Percentiles rank a stretch among this genome's conserved stretches.
These are phyloP conservation scores for Massariosphaeria phaeospora DNA, from an alignment of 495 filamentous ascomycete genomes.

Conservation along the genomic window DNA sequence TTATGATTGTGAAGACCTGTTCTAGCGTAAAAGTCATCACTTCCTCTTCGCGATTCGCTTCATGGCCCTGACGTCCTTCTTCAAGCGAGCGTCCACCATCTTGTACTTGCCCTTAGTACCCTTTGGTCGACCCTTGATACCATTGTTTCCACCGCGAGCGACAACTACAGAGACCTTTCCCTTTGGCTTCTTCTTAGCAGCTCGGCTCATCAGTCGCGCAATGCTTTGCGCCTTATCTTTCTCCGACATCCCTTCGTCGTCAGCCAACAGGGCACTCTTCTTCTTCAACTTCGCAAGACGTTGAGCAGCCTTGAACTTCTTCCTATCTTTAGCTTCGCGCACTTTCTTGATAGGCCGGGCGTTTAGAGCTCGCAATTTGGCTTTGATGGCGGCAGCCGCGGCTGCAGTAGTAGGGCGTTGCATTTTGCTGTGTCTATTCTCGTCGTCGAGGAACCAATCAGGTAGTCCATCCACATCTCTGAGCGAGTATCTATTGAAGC, in stretches of 20 bases:
- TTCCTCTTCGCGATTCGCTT: constrained; percentile 66
- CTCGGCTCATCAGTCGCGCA: constrained; percentile 70
- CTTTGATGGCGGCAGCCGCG: constrained; percentile 87
- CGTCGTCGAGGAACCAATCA: constrained; percentile 97
- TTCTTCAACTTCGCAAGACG: constrained; percentile 87
- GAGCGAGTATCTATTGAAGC: constrained; percentile 87
- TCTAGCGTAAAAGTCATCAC: background rate
- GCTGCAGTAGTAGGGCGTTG: constrained; percentile 85
- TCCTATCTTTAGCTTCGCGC: constrained; percentile 86
- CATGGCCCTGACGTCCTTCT: constrained; percentile 92
- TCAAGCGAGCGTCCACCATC: constrained; percentile 95
- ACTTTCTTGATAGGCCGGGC: constrained; percentile 99
- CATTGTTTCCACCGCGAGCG: constrained; percentile 77
- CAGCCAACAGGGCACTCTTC: constrained; percentile 81
- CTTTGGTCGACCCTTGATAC: constrained; percentile 68
- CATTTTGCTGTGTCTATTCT: constrained; percentile 72
- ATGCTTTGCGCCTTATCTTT: constrained; percentile 90
- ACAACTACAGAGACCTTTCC: constrained; percentile 83
- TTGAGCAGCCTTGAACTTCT: constrained; percentile 93
- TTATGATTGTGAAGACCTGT: background rate
- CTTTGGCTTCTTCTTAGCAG: constrained; percentile 80
- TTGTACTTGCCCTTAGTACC: constrained; percentile 98
- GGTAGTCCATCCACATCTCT: constrained; percentile 89
- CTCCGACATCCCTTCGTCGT: constrained; percentile 87
- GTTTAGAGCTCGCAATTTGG: constrained; percentile 89